phyloP scores from a whole-genome alignment of 2,329 filamentous ascomycete species.

The Aspergillus quadrilineatus region DNA sequence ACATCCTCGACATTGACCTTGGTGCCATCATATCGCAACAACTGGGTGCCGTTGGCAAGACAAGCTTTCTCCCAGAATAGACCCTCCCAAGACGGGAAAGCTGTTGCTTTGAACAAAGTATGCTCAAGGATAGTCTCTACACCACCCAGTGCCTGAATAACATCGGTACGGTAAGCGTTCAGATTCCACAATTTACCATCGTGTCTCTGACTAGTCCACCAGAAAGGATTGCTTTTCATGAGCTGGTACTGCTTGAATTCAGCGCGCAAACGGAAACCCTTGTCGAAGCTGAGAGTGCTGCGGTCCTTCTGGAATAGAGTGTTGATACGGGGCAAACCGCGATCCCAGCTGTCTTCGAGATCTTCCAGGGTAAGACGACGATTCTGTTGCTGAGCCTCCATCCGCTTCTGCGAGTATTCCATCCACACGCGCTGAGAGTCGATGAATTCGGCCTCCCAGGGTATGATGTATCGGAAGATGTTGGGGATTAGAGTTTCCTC shows the following conservation, averaged over 20 bases:
- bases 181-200: constrained; percentile 98
- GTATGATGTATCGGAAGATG: constrained; percentile 98
- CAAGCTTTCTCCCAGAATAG: constrained; percentile 79
- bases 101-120: constrained; percentile 93
- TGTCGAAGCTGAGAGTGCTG: constrained; percentile 96
- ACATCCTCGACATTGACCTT: constrained; percentile 51
- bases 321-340: constrained; percentile 95
- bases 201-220: constrained; percentile 97
- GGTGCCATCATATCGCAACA: constrained; percentile 47
- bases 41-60: constrained; percentile 46
- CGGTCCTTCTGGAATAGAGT: constrained; percentile 98
- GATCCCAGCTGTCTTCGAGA: constrained; percentile 97
- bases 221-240: constrained; percentile 99
- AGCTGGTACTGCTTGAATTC: constrained; percentile 99
- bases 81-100: constrained; percentile 95
- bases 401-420: constrained; percentile 95
- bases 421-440: constrained; percentile 99
- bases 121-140: constrained; percentile 98
- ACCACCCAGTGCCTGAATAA: constrained; percentile 92
- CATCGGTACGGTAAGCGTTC: constrained; percentile 92
- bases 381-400: constrained; percentile 97
- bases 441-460: constrained; percentile 98
- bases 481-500: constrained; percentile 98
- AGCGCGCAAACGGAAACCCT: constrained; percentile 90
- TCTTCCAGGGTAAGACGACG: constrained; percentile 91